phyloP scores from a whole-genome alignment of 2,329 filamentous ascomycete species.

The Fusarium transvaalense region DNA sequence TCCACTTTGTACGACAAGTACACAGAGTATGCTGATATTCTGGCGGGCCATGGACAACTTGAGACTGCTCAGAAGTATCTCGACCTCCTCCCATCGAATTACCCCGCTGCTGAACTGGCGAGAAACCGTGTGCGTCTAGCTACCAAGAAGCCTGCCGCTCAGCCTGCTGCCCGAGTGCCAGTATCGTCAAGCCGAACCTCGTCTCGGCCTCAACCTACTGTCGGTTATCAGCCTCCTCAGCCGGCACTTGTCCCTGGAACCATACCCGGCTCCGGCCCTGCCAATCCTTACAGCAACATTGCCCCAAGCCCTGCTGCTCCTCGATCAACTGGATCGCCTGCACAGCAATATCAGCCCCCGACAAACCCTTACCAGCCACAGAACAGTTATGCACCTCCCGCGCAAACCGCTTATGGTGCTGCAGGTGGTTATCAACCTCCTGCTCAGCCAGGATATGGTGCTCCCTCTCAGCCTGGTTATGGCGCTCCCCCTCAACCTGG shows the following conservation, averaged over 20 bases:
- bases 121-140: slow-evolving; percentile 87
- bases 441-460: slow-evolving; percentile 55
- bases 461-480: slow-evolving; percentile 56
- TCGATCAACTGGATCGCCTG: slow-evolving; percentile 41
- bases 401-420: slow-evolving; percentile 56
- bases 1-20: slow-evolving; percentile 92
- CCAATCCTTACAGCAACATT: slow-evolving; percentile 59
- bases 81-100: slow-evolving; percentile 83
- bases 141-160: slow-evolving; percentile 65
- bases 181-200: slow-evolving; percentile 52
- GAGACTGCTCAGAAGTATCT: slow-evolving; percentile 91
- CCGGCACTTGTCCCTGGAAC: slow-evolving; percentile 47
- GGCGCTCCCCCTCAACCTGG: slow-evolving; percentile 58
- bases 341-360: slow-evolving; percentile 55
- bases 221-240: slow-evolving; percentile 65
- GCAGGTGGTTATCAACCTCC: slow-evolving; percentile 66
- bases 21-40: slow-evolving; percentile 94
- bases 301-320: slow-evolving; percentile 49
- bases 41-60: slow-evolving; percentile 89
- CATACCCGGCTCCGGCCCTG: slow-evolving; percentile 37
- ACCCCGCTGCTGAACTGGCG: slow-evolving; percentile 88
- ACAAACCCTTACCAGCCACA: slow-evolving; percentile 54
- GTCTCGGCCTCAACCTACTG: slow-evolving; percentile 56
- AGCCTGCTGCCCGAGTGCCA: slow-evolving; percentile 44
- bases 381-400: slow-evolving; percentile 40